Conservation (phyloP, 495 filamentous ascomycete genomes). For the Letharia columbiana region DNA sequence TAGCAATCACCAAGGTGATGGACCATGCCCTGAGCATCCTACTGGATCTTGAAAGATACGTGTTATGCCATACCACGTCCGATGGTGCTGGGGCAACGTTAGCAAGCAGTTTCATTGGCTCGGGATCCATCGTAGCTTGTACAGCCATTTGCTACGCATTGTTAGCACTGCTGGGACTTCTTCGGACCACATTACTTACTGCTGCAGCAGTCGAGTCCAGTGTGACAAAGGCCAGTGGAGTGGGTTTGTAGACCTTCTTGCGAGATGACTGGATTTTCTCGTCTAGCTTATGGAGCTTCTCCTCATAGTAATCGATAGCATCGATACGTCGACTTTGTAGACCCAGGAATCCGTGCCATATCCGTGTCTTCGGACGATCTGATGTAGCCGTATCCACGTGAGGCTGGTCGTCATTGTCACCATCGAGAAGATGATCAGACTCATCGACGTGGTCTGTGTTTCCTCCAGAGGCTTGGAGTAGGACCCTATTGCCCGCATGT, state of each 20-base stretch:
- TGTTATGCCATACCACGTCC: constrained; percentile 89
- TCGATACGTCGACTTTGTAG: constrained; percentile 68
- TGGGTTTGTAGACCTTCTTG: constrained; percentile 67
- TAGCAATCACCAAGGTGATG: constrained; percentile 69
- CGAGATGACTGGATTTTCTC: constrained; percentile 63
- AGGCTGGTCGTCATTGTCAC: constrained; percentile 30
- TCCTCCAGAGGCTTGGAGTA: constrained; percentile 12
- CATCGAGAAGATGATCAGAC: constrained; percentile 44
- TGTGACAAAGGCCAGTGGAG: constrained; percentile 85
- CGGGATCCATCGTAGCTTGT: constrained; percentile 83
- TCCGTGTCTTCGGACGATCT: constrained; percentile 56
- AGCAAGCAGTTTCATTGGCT: constrained; percentile 74
- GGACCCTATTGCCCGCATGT: constrained; percentile 4
- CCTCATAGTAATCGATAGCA: constrained; percentile 88
- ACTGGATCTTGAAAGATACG: constrained; percentile 66
- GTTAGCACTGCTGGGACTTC: constrained; percentile 8
- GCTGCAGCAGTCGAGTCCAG: constrained; percentile 90
- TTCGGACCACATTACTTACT: constrained; percentile 23
- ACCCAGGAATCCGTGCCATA: constrained; percentile 74
- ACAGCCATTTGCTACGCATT: constrained; percentile 71
- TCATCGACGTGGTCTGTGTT: constrained; percentile 34
- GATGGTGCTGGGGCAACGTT: constrained; percentile 78
- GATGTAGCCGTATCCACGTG: constrained; percentile 28
- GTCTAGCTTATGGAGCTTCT: constrained; percentile 72
- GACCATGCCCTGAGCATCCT: constrained; percentile 71